Evolutionary conservation across 805 yeast species (phyloP), one percentile per base, ranked within the genome.

Genomic region (Candida orba): DNA sequence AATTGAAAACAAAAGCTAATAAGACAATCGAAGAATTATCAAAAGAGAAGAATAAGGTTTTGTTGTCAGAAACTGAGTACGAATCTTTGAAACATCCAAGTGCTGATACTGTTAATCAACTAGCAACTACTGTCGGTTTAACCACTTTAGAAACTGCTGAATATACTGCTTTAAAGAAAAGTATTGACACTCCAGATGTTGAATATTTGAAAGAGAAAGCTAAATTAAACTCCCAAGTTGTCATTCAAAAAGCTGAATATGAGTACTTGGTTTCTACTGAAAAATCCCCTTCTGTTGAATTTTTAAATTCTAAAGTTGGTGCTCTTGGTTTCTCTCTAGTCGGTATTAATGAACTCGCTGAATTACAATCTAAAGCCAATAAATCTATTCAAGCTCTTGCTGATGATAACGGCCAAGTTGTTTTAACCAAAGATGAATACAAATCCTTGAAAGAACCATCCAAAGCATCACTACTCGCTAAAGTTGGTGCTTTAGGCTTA

Each of bases 1-100:
- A 44, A 5, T 24, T 57, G 39, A 48, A 37, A 45, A 38, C 37
- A 36, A 48, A 30, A 33, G 42, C 58, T 1, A 13, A 43, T 10
- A 51, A 49, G 17, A 48, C 51, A 14, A 32, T 59, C 3, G 41
- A 48, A 10, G 57, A 49, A 2, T 49, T 56, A n/a, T 60, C 64
- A 1, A 35, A 43, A 14, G 52, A 47, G 6, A 15, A 40, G 9
- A 18, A 36, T 4, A 36, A 37, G 31, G 39, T 41, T 14, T 15
- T 45, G 8, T n/a, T 50, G n/a, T 22, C 45, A 9, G 36, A 41
- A 10, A 10, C 33, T 3, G 55, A 44, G 24, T 22, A 36, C 32
- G 42, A 42, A 31, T 8, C 35, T 12, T n/a, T 44, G 37, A 32
- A 40, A 22, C 27, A 36, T 10, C 48, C 45, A 12, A 36, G 36